Evolutionary conservation across 768 basidiomycete genomes (phyloP).

Genomic region (Pleurotus tuoliensis): DNA sequence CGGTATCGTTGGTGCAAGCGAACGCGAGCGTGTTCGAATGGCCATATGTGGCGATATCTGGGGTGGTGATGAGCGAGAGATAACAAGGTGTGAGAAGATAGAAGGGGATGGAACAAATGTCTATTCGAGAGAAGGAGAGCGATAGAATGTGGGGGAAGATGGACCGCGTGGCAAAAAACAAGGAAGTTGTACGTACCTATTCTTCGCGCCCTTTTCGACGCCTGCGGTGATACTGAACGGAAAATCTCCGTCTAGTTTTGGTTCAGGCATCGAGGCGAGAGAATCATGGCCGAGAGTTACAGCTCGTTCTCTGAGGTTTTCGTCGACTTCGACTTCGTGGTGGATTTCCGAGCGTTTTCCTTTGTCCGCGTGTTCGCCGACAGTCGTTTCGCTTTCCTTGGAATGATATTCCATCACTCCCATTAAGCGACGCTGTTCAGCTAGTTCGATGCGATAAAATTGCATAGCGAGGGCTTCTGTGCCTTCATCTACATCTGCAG

Average conservation of each 20-base stretch:
- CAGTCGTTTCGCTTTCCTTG: constrained; percentile 42
- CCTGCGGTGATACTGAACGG: constrained; percentile 95
- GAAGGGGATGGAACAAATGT: too few species aligned
- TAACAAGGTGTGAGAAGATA: neutral
- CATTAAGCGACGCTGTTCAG: constrained; percentile 85
- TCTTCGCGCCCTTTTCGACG: constrained; percentile 92
- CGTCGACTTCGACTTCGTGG: neutral
- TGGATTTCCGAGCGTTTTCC: neutral
- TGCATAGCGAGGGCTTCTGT: constrained; percentile 84
- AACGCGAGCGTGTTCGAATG: constrained; percentile 93
- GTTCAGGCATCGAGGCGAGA: too few species aligned
- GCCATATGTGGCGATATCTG: constrained; percentile 96
- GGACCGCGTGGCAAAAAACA: too few species aligned
- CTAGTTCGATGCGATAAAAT: constrained; percentile 89
- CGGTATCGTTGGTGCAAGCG: constrained; percentile 42
- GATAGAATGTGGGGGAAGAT: too few species aligned
- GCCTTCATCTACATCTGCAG: constrained; percentile 55
- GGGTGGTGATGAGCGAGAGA: neutral
- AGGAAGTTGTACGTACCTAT: constrained; percentile 52
- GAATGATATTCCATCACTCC: constrained; percentile 91
- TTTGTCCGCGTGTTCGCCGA: constrained; percentile 5
- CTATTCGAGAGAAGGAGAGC: too few species aligned
- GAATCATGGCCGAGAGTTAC: too few species aligned
- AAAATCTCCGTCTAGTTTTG: constrained; percentile 32
- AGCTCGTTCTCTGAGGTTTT: neutral